Base-by-base conservation (phyloP, 805 yeast genomes). In the Yamadazyma tumulicola region DNA sequence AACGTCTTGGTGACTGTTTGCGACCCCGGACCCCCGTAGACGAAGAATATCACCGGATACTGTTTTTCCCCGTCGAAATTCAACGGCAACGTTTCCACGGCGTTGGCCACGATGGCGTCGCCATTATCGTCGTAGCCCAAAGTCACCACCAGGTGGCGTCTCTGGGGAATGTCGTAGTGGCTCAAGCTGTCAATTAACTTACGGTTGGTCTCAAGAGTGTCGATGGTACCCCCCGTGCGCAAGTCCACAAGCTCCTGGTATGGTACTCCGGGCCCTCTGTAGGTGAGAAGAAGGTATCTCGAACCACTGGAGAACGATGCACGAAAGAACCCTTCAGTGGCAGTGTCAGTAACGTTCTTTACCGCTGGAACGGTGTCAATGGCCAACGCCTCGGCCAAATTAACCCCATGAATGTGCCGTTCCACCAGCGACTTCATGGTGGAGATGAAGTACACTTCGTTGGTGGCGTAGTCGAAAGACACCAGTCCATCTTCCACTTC, bases 21-120 rank as follows among this genome's bases (percentile, higher is more conserved):
- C 5, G 95, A 84, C 22, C 88, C 93, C 6, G 98, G 98, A 0
- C 98, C 98, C 15, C 96, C 97, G 53, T 93, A 93, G 4, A 88
- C 88, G 54, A 73, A 88, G 55, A 93, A 91, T 39, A 93, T 67
- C 0, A 93, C 79, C 0, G 97, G 97, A 55, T 91, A 88, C 54
- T 80, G 69, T 48, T 69, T 64, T 6, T 60, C 49, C 9, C 69
- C 64, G 48, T 85, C 73, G 54, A 93, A 93, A 44, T 71, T 63
- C 27, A 80, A 72, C 1, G 97, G 97, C 28, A 80, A 64, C 4
- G 86, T 81, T 56, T 89, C 96, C 39, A 77, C 70, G 19, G 77
- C 74, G 57, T 89, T 85, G 11, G 75, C 84, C 4, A 55, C 45
- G 19, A 75, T 59, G 2, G 61, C 72, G 4, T 67, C 63, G 2